phyloP scores from a whole-genome alignment of 306 rosid species.

The Begonia fuchsioides region DNA sequence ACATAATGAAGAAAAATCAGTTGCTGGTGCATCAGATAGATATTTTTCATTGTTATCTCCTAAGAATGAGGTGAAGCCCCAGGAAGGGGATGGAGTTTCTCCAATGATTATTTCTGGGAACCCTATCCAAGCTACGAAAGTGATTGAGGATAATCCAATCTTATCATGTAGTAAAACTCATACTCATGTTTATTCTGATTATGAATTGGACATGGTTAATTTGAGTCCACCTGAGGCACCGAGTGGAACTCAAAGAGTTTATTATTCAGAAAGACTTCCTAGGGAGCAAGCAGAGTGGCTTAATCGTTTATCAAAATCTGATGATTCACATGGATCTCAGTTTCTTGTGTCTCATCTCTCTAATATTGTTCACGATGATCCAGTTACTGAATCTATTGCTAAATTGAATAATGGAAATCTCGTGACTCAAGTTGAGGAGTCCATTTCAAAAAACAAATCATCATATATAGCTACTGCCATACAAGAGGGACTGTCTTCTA shows the following conservation, averaged over 20 bases:
- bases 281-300: constrained; percentile 73
- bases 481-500: constrained; percentile 31
- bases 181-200: constrained; percentile 30
- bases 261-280: constrained; percentile 75
- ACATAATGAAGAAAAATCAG: constrained; percentile 27
- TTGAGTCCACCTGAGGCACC: constrained; percentile 54
- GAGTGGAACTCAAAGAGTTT: constrained; percentile 57
- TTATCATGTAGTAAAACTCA: constrained; percentile 27
- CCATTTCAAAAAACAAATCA: constrained; percentile 22
- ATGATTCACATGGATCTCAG: constrained; percentile 56
- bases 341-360: constrained; percentile 45
- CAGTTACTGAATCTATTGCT: constrained; percentile 27
- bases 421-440: constrained; percentile 22
- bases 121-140: constrained; percentile 29
- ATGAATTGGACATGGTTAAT: constrained; percentile 45
- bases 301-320: constrained; percentile 73
- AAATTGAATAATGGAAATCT: constrained; percentile 27
- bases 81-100: constrained; percentile 30
- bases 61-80: constrained; percentile 40
- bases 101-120: constrained; percentile 25
- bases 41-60: constrained; percentile 19
- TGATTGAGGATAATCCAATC: constrained; percentile 30
- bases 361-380: constrained; percentile 29
- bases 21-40: constrained; percentile 21
- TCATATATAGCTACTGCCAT: constrained; percentile 22